phyloP scores from a whole-genome alignment of 768 basidiomycete genomes.

The Boletus vermiculosoides region DNA sequence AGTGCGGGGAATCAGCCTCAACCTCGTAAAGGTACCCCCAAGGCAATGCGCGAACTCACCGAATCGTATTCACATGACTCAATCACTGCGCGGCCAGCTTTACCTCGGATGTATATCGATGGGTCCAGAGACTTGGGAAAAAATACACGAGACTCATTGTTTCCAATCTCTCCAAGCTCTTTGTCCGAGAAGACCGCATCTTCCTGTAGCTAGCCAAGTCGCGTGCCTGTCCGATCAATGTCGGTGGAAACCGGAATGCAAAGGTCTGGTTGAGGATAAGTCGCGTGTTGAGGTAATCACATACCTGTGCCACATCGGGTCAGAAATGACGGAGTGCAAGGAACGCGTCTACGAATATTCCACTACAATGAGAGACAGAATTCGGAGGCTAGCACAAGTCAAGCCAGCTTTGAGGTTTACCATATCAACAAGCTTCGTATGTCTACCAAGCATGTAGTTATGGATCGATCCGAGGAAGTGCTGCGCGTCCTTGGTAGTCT shows the following conservation, averaged over 20 bases:
- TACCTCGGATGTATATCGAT: no score
- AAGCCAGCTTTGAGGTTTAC: constrained; percentile 40
- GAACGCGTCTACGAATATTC: constrained; percentile 52
- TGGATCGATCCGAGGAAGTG: constrained; percentile 62
- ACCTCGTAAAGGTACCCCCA: no score
- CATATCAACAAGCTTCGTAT: constrained; percentile 61
- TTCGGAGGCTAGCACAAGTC: constrained; percentile 10
- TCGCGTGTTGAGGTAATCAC: constrained; percentile 74
- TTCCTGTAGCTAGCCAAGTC: no score
- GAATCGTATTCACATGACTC: no score
- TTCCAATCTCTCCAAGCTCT: constrained; percentile 59
- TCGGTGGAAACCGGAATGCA: constrained; percentile 71
- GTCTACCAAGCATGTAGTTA: constrained; percentile 51
- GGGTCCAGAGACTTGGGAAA: no score
- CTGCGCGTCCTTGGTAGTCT: constrained; percentile 51
- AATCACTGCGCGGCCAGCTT: no score
- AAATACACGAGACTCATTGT: no score
- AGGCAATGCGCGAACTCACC: no score
- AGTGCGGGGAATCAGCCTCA: no score
- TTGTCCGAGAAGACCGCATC: constrained; percentile 66
- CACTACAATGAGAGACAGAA: constrained; percentile 44
- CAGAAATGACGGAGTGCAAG: constrained; percentile 5
- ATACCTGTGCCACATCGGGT: constrained; percentile 46
- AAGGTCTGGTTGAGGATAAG: constrained; percentile 80
- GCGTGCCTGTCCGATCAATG: no score